Evolutionary conservation across 1,139 yeast genomes (phyloP), one percentile per base, ranked within the genome.

Genomic region (Suhomyces bribrorum): DNA sequence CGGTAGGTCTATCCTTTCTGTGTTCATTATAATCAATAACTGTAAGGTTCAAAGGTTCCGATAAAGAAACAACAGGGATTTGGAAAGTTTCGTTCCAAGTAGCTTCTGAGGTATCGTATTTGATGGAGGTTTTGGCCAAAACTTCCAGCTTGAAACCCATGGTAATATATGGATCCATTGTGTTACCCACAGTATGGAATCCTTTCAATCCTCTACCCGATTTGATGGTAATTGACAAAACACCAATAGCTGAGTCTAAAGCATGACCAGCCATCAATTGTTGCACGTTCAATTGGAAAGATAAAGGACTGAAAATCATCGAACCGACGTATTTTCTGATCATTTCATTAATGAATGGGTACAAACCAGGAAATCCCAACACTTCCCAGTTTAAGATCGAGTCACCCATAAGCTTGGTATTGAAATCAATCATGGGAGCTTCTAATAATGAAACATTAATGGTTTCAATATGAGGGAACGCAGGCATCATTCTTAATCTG

Each of bases 401-500:
- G 49, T 90, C 92, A 47, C 96, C 95, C 40, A 86, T 66, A 14
- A 86, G 70, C 49, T 77, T 83, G 34, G 86, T 73, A 41, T 79
- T 77, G 59, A 89, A 92, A 61, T 92, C 98, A 60, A 89, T 80
- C 47, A 81, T 75, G 14, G 97, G 97, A 26, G 95, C 83, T 45
- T 87, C 92, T 61, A 89, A 66, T 51, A 92, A 69, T 15, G 95
- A 82, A 24, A 90, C 79, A 56, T 86, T 92, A 14, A 89, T 81
- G 2, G 96, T 89, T 61, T 92, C 95, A 46, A 92, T 71, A 62
- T 92, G 97, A 4, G 98, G 98, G 64, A 86, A 89, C 5, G 88
- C 75, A 2, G 88, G 62, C 84, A 87, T 90, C 83, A 92, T 81
- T 71, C 92, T 85, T 59, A 92, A 62, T 56, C 97, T 77, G 38